Evolutionary conservation across 805 yeast species (phyloP), one percentile per base, ranked within the genome.

Genomic region (Candida qinlingensis): DNA sequence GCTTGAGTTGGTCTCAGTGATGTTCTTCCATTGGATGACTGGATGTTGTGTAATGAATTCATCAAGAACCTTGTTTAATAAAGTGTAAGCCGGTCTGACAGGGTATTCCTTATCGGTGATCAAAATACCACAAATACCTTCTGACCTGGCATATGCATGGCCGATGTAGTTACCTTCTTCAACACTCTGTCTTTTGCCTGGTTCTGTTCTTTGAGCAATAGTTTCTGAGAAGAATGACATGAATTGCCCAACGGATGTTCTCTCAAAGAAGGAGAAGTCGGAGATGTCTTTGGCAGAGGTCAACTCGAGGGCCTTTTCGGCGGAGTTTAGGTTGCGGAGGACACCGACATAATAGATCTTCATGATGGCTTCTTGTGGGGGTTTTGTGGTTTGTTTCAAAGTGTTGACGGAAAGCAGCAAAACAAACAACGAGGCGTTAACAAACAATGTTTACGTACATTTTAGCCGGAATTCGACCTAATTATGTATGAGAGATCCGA

Each of bases 91-190:
- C 11, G 97, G 98, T 65, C 99, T 79, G 33, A 89, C 92, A 3
- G 98, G 99, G 68, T 94, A 94, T 58, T 92, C 97, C 66, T 87
- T 87, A 67, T 94, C 99, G 41, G 96, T 81, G 66, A 94, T 87
- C 52, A 94, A 70, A 34, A 94, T 96, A 54, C 96, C 96, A 26
- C 96, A 86, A 35, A 92, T 63, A 4, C 97, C 98, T 67, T 94
- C 98, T 27, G 85, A 69, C 57, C 98, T 79, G 31, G 91, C 83
- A 67, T 85, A 94, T 0, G 90, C 92, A 67, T 94, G 98, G 6
- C 96, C 97, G 8, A 88, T 76, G 67, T 94, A 92, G 69, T 77
- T 75, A 27, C 74, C 76, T 67, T 94, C 97, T 66, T 94, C 97
- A 46, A 94, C 87, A 65, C 89, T 79, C 68, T 94, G 99, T 70